Base-by-base conservation (phyloP, 129 eudicot species). In the Artemisia argyi region DNA sequence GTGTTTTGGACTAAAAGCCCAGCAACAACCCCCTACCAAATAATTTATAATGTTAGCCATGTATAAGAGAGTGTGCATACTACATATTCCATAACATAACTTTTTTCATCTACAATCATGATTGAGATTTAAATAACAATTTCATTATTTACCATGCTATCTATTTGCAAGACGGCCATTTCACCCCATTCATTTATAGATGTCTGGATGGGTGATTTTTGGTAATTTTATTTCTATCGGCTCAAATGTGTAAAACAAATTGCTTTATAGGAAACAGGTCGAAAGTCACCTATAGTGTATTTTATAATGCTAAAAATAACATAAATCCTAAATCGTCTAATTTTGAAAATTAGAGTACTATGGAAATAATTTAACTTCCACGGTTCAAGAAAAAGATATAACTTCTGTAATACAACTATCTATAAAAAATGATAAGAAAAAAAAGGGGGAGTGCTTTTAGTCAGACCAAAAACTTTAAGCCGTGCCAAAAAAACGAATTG, bases 1-100 rank as follows among this genome's bases (percentile, higher is more conserved):
- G 98, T 87, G 73, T 92, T 92, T 73, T 92, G 98, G 63, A 92
- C 98, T 50, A 92, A 78, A 69, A 92, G 91, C 66, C 98, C 98
- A 80, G 98, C 98, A 87, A 92, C 95, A 60, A 92, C 91, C 49
- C 98, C 98, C 98, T 89, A 49, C 61, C 61, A 81, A 68, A 73
- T 49, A 72, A 68, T 20, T 32, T 61, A 50, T 64, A 26, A 22
- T 61, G 35, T 67, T 15, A 61, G 48, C 66, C 66, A 26, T 30
- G 4, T 4, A 30, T 30, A 30, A 30, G 35, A 30, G 35, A 30
- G 35, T 3, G 35, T 30, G 3, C 32, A 28, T 28, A 28, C 4
- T 30, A 30, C 66, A 4, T n/a, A n/a, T n/a, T n/a, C n/a, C n/a
- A n/a, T 24, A 61, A 61, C 17, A 28, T 30, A 22, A 28, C 42